Conservation (phyloP, 768 basidiomycete species). For the Podaxis carcinomalis region DNA sequence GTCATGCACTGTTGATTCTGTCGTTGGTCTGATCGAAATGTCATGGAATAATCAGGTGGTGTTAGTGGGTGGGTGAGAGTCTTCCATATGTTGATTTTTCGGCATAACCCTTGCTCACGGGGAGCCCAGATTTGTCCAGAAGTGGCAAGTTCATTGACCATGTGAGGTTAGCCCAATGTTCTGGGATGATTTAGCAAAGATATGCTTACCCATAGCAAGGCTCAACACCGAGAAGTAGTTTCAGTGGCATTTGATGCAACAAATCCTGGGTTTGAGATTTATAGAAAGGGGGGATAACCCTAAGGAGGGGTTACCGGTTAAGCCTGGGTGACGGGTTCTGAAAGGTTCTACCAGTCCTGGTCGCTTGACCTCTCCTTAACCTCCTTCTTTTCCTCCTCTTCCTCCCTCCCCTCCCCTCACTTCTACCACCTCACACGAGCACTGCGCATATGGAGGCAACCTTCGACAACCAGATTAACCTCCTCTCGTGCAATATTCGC, state of each 20-base stretch:
- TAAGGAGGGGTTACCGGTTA: background rate
- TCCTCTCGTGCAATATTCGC: slow-evolving; percentile 40
- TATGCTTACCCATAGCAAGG: no score
- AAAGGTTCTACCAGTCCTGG: background rate
- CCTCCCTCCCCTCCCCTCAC: background rate
- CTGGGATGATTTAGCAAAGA: no score
- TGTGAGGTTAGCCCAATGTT: no score
- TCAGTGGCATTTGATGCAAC: no score
- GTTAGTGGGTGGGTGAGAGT: background rate
- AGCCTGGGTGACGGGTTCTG: background rate
- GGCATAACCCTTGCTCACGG: no score
- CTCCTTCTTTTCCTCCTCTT: background rate
- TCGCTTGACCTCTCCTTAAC: background rate
- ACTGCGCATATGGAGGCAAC: slow-evolving; percentile 38
- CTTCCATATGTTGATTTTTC: no score
- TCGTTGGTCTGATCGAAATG: background rate
- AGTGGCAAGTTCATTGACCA: no score
- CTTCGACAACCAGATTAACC: slow-evolving; percentile 48
- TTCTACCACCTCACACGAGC: background rate
- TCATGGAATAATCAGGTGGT: background rate
- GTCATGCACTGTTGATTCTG: background rate
- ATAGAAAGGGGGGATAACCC: no score
- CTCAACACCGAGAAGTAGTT: no score
- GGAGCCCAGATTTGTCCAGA: no score
- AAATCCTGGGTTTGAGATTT: no score